phyloP scores from a whole-genome alignment of 2,329 filamentous ascomycete genomes.

The Didymella exigua region DNA sequence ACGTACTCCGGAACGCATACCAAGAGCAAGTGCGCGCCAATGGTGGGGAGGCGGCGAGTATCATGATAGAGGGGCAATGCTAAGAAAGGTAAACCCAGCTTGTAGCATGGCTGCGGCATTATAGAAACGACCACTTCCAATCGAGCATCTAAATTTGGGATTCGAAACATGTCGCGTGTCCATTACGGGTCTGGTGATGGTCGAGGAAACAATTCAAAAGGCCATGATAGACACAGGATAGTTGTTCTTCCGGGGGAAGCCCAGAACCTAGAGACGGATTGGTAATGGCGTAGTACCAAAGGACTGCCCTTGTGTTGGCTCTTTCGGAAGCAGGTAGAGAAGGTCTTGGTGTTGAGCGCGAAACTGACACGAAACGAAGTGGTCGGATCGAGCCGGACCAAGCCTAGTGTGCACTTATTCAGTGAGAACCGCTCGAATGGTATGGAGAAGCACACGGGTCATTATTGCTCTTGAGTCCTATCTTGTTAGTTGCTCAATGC shows the following conservation, averaged over 20 bases:
- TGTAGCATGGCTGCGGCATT: conserved; percentile 30
- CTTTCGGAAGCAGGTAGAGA: not conserved
- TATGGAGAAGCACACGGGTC: not conserved
- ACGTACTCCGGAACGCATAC: conserved; percentile 5
- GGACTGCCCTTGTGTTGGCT: not conserved
- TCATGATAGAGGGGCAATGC: conserved; percentile 13
- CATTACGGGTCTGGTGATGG: conserved; percentile 5
- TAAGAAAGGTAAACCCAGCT: conserved; percentile 19
- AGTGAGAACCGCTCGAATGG: not conserved
- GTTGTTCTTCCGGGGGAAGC: not conserved
- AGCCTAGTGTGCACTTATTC: not conserved
- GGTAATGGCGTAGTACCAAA: not conserved
- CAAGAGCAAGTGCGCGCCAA: conserved; percentile 15
- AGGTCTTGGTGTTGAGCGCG: conserved; percentile 6
- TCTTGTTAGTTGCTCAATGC: not conserved
- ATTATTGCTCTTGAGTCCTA: not conserved
- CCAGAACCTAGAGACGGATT: too few species aligned
- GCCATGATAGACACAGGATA: not conserved
- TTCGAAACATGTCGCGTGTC: conserved; percentile 23
- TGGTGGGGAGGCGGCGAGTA: conserved; percentile 10
- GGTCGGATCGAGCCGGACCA: not conserved
- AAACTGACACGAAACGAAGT: conserved; percentile 18
- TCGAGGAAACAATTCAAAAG: conserved; percentile 1
- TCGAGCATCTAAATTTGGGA: conserved; percentile 16
- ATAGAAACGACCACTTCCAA: conserved; percentile 23